phyloP scores from a whole-genome alignment of 2,329 filamentous ascomycete species.

The Thermomyces lanuginosus region DNA sequence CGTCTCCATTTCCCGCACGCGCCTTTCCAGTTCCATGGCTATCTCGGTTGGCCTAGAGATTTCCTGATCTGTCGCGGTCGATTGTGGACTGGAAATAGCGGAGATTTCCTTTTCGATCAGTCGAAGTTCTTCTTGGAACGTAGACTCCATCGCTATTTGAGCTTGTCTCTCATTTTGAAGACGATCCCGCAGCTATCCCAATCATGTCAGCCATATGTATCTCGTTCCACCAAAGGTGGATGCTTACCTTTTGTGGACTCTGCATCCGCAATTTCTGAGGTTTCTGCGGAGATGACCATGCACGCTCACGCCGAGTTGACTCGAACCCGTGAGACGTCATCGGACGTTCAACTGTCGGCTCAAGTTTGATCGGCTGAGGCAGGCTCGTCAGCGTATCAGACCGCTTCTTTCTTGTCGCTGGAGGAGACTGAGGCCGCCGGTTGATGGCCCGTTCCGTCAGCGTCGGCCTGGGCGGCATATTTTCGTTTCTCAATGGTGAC shows the following conservation, averaged over 20 bases:
- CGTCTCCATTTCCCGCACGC: slow-evolving; percentile 51
- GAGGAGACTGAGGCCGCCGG: slow-evolving; percentile 19
- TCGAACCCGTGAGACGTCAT: slow-evolving; percentile 17
- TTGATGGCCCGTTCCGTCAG: slow-evolving; percentile 19
- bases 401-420: slow-evolving; percentile 27
- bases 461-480: slow-evolving; percentile 19
- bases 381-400: slow-evolving; percentile 33
- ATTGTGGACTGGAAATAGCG: slow-evolving; percentile 18
- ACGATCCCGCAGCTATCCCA: slow-evolving; percentile 50
- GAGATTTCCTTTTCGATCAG: slow-evolving; percentile 71
- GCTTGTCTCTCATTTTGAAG: slow-evolving; percentile 65
- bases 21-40: slow-evolving; percentile 22
- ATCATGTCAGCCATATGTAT: slow-evolving; percentile 3
- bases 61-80: slow-evolving; percentile 17
- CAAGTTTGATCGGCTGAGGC: slow-evolving; percentile 25
- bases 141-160: slow-evolving; percentile 52
- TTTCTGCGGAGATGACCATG: slow-evolving; percentile 52
- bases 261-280: slow-evolving; percentile 54
- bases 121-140: slow-evolving; percentile 57
- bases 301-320: slow-evolving; percentile 13
- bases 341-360: slow-evolving; percentile 20
- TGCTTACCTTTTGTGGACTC: slow-evolving; percentile 40
- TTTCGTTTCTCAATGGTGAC: slow-evolving; percentile 25
- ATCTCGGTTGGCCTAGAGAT: slow-evolving; percentile 11
- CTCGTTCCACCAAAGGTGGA: neutral